phyloP scores from a whole-genome alignment of 2,329 filamentous ascomycete species.

The Penicillium sp. region DNA sequence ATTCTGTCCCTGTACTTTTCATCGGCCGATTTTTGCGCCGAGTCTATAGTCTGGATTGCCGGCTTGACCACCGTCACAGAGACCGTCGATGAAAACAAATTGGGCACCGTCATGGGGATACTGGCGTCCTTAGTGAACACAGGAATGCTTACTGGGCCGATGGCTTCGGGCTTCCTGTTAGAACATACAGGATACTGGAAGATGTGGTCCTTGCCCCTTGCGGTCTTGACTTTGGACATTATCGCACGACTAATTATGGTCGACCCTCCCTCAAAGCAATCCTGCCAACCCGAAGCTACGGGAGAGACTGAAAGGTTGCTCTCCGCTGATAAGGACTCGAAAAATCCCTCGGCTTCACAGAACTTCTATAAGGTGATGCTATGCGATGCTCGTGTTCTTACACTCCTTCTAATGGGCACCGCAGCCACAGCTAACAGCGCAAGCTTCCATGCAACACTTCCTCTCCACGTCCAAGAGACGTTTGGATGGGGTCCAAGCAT shows the following conservation, averaged over 20 bases:
- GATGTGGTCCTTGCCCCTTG: neutral
- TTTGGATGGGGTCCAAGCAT: conserved; percentile 25
- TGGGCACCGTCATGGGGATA: too few species aligned
- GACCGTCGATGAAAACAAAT: neutral
- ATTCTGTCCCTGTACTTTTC: too few species aligned
- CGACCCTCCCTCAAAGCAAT: neutral
- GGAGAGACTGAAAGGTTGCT: too few species aligned
- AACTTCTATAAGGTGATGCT: too few species aligned
- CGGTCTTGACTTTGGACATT: neutral
- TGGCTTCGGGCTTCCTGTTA: neutral
- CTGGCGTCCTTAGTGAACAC: too few species aligned
- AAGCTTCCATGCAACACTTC: conserved; percentile 29
- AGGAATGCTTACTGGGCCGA: neutral
- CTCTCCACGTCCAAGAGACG: conserved; percentile 22
- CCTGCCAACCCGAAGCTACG: too few species aligned
- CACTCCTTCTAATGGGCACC: too few species aligned
- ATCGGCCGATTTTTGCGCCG: too few species aligned
- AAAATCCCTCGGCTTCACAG: too few species aligned
- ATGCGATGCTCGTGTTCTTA: too few species aligned
- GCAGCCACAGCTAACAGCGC: neutral
- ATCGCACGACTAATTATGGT: neutral
- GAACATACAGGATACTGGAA: neutral
- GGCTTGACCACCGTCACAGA: neutral
- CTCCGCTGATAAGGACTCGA: too few species aligned
- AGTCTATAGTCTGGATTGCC: too few species aligned